phyloP scores from a whole-genome alignment of 805 yeast species.

The Hanseniaspora meyeri region DNA sequence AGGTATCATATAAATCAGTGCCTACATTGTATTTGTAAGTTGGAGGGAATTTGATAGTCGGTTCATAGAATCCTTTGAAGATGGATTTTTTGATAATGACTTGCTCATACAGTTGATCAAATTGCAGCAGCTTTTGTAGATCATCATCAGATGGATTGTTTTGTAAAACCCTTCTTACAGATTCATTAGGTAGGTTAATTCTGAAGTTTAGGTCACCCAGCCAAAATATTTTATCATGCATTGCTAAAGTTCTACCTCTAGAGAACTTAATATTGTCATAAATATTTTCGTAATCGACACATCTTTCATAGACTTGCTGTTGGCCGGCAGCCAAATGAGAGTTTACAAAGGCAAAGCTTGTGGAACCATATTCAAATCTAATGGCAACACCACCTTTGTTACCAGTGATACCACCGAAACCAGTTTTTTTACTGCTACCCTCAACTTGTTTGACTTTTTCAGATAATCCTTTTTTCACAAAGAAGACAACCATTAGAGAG shows the following conservation, averaged over 20 bases:
- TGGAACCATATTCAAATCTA: conserved; percentile 67
- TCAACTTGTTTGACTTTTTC: conserved; percentile 64
- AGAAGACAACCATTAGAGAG: conserved; percentile 51
- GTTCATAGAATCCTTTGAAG: conserved; percentile 65
- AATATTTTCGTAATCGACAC: conserved; percentile 68
- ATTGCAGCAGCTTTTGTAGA: conserved; percentile 38
- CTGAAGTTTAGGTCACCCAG: conserved; percentile 90
- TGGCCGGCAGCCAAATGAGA: conserved; percentile 93
- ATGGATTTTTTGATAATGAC: conserved; percentile 54
- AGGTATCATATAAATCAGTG: conserved; percentile 65
- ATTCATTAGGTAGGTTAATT: conserved; percentile 57
- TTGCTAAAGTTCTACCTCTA: conserved; percentile 60
- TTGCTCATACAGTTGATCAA: conserved; percentile 71
- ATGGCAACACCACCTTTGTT: conserved; percentile 95
- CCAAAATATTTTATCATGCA: conserved; percentile 86
- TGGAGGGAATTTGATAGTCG: conserved; percentile 65
- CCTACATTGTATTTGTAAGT: conserved; percentile 89
- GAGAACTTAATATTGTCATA: conserved; percentile 65
- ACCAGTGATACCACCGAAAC: conserved; percentile 92
- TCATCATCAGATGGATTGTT: conserved; percentile 29
- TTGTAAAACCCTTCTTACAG: conserved; percentile 47
- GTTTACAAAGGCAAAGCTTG: conserved; percentile 72
- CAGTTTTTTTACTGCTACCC: conserved; percentile 91
- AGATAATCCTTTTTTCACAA: conserved; percentile 41
- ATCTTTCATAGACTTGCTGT: conserved; percentile 68